A percentile compares a stretch with the other conserved stretches of the same genome.
These are phyloP conservation scores for Jacaranda copaia DNA, from an alignment of 257 asterid genomes.

Conservation along the genomic window DNA sequence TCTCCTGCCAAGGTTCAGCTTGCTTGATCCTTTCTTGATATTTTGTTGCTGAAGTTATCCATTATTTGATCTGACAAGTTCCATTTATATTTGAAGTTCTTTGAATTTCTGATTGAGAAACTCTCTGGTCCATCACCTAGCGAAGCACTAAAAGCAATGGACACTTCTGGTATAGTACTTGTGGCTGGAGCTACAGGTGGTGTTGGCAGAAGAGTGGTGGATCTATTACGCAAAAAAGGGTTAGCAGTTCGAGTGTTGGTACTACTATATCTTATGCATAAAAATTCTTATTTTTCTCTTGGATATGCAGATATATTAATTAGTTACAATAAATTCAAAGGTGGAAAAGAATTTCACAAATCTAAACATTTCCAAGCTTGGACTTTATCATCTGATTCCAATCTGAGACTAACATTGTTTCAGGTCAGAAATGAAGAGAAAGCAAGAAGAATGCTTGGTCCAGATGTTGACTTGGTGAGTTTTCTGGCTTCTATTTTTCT, in stretches of 20 bases:
- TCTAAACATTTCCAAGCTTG: constrained; percentile 14
- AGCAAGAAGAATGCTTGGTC: constrained; percentile 90
- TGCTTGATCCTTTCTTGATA: constrained; percentile 31
- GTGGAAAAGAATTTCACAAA: not conserved
- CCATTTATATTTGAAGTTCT: constrained; percentile 61
- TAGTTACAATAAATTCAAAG: not conserved
- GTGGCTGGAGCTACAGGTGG: constrained; percentile 99
- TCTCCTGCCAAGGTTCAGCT: constrained; percentile 86
- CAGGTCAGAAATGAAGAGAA: constrained; percentile 98
- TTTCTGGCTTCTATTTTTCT: constrained; percentile 25
- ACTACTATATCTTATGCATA: constrained; percentile 36
- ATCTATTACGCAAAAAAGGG: constrained; percentile 71
- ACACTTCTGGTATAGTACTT: constrained; percentile 66
- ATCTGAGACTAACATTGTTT: constrained; percentile 29
- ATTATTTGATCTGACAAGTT: constrained; percentile 49
- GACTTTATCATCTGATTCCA: constrained; percentile 17
- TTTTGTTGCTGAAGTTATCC: constrained; percentile 3
- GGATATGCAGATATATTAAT: constrained; percentile 15
- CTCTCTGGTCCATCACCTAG: constrained; percentile 87
- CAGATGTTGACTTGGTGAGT: constrained; percentile 87
- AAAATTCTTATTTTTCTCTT: not conserved
- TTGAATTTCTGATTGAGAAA: constrained; percentile 90
- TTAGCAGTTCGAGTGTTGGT: constrained; percentile 81
- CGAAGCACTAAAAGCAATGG: constrained; percentile 67
- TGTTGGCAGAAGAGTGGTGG: constrained; percentile 94